Base-by-base conservation (phyloP, 192 early-diverging fungal genomes). In the Mortierella alpina region DNA sequence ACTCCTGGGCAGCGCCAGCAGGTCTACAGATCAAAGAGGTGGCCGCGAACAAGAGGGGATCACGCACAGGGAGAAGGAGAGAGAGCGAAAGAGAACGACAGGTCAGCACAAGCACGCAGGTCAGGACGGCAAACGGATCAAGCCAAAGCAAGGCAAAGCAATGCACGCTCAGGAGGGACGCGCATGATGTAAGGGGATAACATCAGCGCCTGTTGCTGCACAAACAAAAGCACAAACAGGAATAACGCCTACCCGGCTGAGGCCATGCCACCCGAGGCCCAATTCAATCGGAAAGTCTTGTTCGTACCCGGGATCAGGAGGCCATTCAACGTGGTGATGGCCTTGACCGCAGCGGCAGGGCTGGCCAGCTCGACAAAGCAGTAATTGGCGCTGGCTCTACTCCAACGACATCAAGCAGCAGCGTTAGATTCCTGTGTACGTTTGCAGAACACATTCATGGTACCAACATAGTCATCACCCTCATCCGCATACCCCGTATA, bases 351-450 rank as follows among this genome's bases (percentile, higher is more conserved):
- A 0, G 91, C 87, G 2, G 86, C 86, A n/a, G 88, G 82, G 44
- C 82, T 89, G 5, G 87, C 61, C 57, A 99, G 92, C 82, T 96
- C 96, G n/a, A 99, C 86, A 85, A 98, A 99, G 82, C 95, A 96
- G 88, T 99, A 99, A 53, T 93, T 95, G 12, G 95, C 91, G 55
- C 86, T 87, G 5, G 70, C 82, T 12, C 90, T 87, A 71, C 40
- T 15, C 14, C 14, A 40, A 5, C 22, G n/a, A 58, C 11, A 49
- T 42, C 54, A 20, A 52, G 55, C 44, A 53, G 12, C n/a, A 17
- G 12, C n/a, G 10, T 7, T 9, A 44, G 59, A 61, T 31, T 18
- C 2, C 6, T 46, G 59, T 14, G 3, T 31, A 3, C 31, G 1
- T 31, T 31, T 31, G 31, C 3, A 31, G 31, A 31, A 11, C 7